Conservation (phyloP, 768 basidiomycete species). For the Stropharia rugosoannulata region DNA sequence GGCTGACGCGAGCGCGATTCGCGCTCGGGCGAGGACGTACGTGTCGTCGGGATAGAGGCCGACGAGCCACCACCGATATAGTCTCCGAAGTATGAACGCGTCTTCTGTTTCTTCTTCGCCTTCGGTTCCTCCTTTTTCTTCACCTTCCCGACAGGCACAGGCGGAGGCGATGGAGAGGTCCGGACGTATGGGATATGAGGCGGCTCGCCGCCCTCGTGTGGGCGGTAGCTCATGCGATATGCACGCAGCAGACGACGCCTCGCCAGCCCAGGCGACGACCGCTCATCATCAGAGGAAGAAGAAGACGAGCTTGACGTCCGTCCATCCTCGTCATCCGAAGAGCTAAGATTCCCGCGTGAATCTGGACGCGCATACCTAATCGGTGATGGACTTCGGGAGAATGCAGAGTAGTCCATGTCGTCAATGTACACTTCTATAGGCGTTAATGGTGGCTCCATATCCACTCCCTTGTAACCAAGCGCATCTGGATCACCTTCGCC, state of each 20-base stretch:
- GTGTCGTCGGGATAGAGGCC: conserved; percentile 16
- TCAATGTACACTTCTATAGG: conserved; percentile 24
- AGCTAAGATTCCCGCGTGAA: conserved; percentile 24
- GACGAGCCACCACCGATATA: conserved; percentile 1
- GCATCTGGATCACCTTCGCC: background rate
- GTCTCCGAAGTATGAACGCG: conserved; percentile 17
- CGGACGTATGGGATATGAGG: conserved; percentile 17
- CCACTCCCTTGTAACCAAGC: background rate
- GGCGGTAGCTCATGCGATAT: conserved; percentile 25
- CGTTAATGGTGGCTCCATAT: conserved; percentile 6
- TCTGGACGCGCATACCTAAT: conserved; percentile 33
- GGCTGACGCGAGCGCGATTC: conserved; percentile 22
- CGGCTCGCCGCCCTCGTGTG: conserved; percentile 13
- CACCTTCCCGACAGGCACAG: background rate
- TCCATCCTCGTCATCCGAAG: conserved; percentile 9
- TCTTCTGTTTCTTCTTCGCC: conserved; percentile 15
- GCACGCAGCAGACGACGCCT: conserved; percentile 23
- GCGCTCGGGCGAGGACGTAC: conserved; percentile 22
- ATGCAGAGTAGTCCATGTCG: conserved; percentile 17
- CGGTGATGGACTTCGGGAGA: conserved; percentile 30
- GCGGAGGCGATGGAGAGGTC: background rate
- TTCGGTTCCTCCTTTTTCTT: conserved; percentile 1
- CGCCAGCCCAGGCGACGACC: conserved; percentile 2
- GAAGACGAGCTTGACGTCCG: conserved; percentile 4
- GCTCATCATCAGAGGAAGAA: background rate